Base-by-base conservation (phyloP, 129 eudicot species). In the Ambrosia trifida region DNA sequence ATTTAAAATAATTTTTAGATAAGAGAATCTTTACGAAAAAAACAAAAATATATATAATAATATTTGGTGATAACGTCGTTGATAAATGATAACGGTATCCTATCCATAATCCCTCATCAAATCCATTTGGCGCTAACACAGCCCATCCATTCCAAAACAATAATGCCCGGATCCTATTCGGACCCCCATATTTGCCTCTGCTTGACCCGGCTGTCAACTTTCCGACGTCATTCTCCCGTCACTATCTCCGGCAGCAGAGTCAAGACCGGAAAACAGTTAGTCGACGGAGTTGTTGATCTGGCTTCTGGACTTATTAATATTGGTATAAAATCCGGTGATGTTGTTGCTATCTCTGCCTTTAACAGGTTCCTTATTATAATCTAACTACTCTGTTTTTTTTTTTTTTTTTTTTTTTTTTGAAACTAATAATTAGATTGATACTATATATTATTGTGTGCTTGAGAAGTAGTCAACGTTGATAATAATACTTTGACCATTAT, bases 181-280 rank as follows among this genome's bases (percentile, higher is more conserved):
- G 79, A 74, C 54, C 71, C 87, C 59, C 98, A 94, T 77, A 89
- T 94, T 68, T 87, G 96, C 80, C 96, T 87, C 76, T 94, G 96
- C 85, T 72, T 94, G 78, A 87, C 71, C 79, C 85, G 93, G 24
- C 49, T 94, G 44, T 66, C 84, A 59, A 84, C 87, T 58, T 56
- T 59, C 82, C 92, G 86, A 3, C 87, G 84, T 30, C 16, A 79
- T 80, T 80, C 89, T 40, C 72, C 83, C 32, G 72, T 89, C 46
- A 84, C 81, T 3, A 76, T 94, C 17, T 36, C 56, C 60, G 90
- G 71, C 3, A 77, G 54, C 62, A 78, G 91, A 59, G 80, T 74
- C 9, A 85, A 82, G 47, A 89, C 89, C 16, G 93, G 96, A 53
- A 69, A 76, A 17, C 79, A 77, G 69, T 94, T 94, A 56, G 98